Evolutionary conservation across 108 stramenopile species (phyloP).

Genomic region (Cyclotella cryptica): DNA sequence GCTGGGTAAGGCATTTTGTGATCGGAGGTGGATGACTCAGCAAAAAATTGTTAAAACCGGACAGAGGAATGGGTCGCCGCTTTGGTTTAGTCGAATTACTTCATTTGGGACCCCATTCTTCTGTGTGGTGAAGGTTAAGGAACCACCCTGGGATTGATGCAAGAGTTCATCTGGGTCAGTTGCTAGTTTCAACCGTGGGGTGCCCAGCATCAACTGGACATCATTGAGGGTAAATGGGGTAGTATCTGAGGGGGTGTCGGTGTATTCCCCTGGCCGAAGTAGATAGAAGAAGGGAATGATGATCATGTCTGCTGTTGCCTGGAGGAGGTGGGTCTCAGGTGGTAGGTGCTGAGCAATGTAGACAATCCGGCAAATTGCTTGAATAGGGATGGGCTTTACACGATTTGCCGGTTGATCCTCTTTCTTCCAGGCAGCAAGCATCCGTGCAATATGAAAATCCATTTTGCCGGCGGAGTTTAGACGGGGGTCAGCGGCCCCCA

Average conservation of each 20-base stretch:
- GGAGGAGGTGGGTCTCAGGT: background rate
- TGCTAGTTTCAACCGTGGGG: no score
- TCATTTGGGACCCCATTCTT: no score
- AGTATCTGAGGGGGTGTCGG: constrained; percentile 20
- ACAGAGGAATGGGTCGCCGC: constrained; percentile 47
- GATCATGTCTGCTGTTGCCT: no score
- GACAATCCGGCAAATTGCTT: constrained; percentile 19
- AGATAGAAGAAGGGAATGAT: constrained; percentile 68
- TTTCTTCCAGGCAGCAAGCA: constrained; percentile 33
- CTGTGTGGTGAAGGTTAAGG: no score
- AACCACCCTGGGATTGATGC: no score
- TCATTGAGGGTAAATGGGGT: constrained; percentile 38
- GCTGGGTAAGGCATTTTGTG: no score
- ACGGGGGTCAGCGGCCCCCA: constrained; percentile 43
- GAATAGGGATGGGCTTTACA: constrained; percentile 58
- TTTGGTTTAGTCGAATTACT: constrained; percentile 46
- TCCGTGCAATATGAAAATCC: constrained; percentile 31
- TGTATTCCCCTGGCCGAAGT: constrained; percentile 37
- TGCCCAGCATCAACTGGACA: constrained; percentile 42
- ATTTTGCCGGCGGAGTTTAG: constrained; percentile 18
- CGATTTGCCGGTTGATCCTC: constrained; percentile 48
- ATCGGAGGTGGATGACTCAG: no score
- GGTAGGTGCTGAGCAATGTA: constrained; percentile 22
- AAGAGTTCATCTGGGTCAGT: no score
- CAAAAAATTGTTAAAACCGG: no score